Evolutionary conservation across 2,329 filamentous ascomycete genomes (phyloP).

Genomic region (Botrytis squamosa): DNA sequence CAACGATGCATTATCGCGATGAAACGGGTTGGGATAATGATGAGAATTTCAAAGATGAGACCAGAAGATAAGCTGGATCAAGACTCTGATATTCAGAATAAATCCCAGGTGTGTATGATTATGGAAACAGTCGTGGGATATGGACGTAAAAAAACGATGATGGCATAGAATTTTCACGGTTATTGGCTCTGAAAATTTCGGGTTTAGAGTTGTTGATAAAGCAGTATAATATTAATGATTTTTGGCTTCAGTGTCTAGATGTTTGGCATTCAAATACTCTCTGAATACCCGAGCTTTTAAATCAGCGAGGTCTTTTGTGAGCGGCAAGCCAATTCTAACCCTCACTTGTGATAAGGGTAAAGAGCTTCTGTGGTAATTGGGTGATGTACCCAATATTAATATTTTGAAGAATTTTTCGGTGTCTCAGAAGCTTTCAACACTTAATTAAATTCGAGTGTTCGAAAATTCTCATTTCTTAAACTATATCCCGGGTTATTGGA

Average conservation of each 20-base stretch:
- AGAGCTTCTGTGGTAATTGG: neutral
- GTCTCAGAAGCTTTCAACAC: neutral
- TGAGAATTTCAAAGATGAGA: neutral
- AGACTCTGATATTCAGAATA: neutral
- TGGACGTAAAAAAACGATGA: too few species aligned
- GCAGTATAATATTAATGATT: neutral
- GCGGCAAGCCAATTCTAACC: neutral
- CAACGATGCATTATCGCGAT: slow-evolving; percentile 19
- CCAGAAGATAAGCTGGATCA: neutral
- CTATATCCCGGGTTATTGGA: neutral
- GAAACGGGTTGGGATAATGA: slow-evolving; percentile 16
- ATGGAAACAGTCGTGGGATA: neutral
- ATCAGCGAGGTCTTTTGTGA: neutral
- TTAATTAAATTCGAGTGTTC: neutral
- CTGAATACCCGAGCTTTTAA: neutral
- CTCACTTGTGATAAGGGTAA: neutral
- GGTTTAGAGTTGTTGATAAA: neutral
- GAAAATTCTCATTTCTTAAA: neutral
- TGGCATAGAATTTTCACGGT: neutral
- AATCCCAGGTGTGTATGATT: too few species aligned
- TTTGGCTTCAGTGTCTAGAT: neutral
- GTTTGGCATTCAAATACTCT: neutral
- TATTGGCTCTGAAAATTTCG: neutral
- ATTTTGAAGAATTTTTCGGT: too few species aligned
- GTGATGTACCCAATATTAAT: too few species aligned